Evolutionary conservation across 495 filamentous ascomycete species (phyloP), one percentile per base, ranked within the genome.

Genomic region (Aspergillus coremiiformis): DNA sequence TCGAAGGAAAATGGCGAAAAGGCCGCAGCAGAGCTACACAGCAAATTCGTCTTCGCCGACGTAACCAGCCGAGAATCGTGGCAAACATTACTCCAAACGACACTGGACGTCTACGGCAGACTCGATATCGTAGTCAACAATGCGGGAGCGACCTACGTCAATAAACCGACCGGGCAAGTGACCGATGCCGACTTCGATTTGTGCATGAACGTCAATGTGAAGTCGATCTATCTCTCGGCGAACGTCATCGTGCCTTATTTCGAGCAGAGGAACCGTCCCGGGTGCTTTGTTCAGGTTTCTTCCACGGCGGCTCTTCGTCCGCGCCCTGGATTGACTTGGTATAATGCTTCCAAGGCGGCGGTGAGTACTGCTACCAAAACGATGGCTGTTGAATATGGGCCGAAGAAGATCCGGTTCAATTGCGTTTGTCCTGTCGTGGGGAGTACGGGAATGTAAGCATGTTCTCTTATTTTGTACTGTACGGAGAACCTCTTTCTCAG

Each of bases 361-460:
- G 76, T 83, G 11, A 66, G 70, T 33, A 84, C 77, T 57, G 75
- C 75, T 32, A 79, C 73, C 6, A 77, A 84, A 72, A 69, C 78
- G 5, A 72, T 86, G 59, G 83, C 83, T 15, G 78, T 79, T 8
- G 83, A 86, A 56, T 84, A 78, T 56, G 83, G 78, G 3, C 74
- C 75, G 0, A 65, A 78, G 23, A 69, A 81, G 49, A 78, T 86
- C 52, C 74, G 82, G 14, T 75, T 84, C 55, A 83, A 83, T 58
- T 70, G 72, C 29, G 70, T 84, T n/a, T 81, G 76, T 51, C 83
- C 82, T 3, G 68, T 82, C 0, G 67, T 84, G 7, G 72, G 74
- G 37, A 79, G 69, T 15, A 85, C 80, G 15, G 82, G 76, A 3
- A 70, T 83, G 68, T 85, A 77, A 56, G 78, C 54, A 43, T 10